Evolutionary conservation across 2,329 filamentous ascomycete genomes (phyloP).

Genomic region (Pseudogymnoascus sp.): DNA sequence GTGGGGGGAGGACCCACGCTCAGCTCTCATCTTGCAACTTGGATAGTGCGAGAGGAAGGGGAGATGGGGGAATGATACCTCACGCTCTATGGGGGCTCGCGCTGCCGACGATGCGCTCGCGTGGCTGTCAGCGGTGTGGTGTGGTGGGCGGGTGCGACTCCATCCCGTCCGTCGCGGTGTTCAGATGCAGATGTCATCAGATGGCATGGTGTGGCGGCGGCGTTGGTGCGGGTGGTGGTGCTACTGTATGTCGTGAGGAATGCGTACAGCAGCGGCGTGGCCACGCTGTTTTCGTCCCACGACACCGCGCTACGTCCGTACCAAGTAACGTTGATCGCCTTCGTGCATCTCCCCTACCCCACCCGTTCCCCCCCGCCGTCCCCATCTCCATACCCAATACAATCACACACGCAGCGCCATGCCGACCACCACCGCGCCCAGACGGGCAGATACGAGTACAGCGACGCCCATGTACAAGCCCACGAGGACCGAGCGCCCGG

Average conservation of each 20-base stretch:
- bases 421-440: not conserved
- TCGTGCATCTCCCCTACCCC: not conserved
- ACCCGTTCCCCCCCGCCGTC: not conserved
- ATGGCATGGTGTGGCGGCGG: not conserved
- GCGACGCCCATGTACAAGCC: not conserved
- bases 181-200: not conserved
- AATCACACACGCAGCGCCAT: not conserved
- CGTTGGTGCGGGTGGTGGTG: not conserved
- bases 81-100: not conserved
- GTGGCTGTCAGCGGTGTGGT: not conserved
- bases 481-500: not conserved
- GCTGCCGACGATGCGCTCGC: not conserved
- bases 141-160: not conserved
- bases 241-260: not conserved
- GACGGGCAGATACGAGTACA: not conserved
- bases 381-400: not conserved
- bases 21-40: not conserved
- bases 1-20: not conserved
- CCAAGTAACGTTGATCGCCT: not conserved
- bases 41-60: too few species aligned
- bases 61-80: not conserved
- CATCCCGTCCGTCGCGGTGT: not conserved
- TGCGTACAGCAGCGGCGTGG: not conserved
- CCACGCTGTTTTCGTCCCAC: not conserved
- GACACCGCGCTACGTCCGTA: not conserved